Evolutionary conservation across 768 basidiomycete species (phyloP), one percentile per base, ranked within the genome.

Genomic region (Jaapia argillacea): DNA sequence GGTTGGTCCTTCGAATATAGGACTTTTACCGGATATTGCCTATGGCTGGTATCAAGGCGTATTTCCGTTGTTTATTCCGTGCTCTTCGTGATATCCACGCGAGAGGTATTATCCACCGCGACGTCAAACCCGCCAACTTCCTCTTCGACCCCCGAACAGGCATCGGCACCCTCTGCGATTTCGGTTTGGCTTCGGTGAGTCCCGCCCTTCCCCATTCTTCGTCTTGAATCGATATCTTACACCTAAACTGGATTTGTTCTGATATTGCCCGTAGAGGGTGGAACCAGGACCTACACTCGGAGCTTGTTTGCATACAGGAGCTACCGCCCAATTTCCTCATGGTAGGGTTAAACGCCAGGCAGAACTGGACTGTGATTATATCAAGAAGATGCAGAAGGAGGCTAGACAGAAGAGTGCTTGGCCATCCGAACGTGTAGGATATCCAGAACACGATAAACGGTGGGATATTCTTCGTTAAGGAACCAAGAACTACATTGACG

Each of bases 51-150:
- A 78, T 97, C 40, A 88, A 85, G 56, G 66, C 77, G 36, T 99
- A 98, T 64, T 81, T 98, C 52, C 78, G 85, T 26, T 91, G 87
- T 57, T 77, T 99, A 62, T 81, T 98, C 59, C 83, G 87, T 35
- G 93, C 88, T 2, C 62, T 98, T 43, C 78, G 85, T 39, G 91
- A 94, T 55, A 83, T 91, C 21, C 93, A 98, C 58, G 66, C 77
- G 7, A 72, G 91, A 42, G 77, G 76, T 4, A 83, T 98, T 54
- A 87, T 98, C 41, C 94, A 98, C 60, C 87, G 94, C 36, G 94
- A 98, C 61, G 88, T 98, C 53, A 98, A 98, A 58, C 93, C 94
- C 18, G 94, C 93, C 47, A 98, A 98, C 60, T 98, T 98, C 59
- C 71, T 98, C 26, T 97, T 84, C 59, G 89, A 98, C 59, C 82